Conservation (phyloP, 2,329 filamentous ascomycete genomes). For the Colletotrichum coccodes region DNA sequence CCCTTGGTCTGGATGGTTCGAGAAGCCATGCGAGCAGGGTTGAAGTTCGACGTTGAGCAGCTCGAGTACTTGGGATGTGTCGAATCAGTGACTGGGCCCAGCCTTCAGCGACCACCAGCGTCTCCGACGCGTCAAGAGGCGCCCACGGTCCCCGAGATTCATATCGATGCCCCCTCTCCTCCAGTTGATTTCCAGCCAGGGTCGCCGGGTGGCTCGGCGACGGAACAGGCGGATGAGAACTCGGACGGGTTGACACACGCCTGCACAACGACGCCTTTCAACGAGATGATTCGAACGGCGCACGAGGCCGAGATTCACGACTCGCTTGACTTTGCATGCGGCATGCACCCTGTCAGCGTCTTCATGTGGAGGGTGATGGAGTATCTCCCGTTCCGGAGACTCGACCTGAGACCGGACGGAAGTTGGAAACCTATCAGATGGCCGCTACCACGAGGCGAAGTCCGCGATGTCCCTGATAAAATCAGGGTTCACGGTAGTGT, state of each 20-base stretch:
- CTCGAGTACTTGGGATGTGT: constrained; percentile 73
- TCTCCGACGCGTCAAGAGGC: constrained; percentile 12
- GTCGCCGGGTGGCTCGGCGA: background rate
- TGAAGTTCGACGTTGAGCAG: constrained; percentile 76
- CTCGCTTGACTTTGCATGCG: constrained; percentile 72
- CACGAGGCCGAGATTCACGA: constrained; percentile 72
- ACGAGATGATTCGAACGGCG: constrained; percentile 67
- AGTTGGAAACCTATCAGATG: constrained; percentile 84
- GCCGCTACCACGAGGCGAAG: constrained; percentile 82
- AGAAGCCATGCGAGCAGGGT: constrained; percentile 69
- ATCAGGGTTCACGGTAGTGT: constrained; percentile 80
- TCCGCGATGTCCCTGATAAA: constrained; percentile 77
- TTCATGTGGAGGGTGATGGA: constrained; percentile 83
- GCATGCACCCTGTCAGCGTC: constrained; percentile 65
- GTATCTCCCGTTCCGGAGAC: constrained; percentile 81
- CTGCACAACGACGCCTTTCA: constrained; percentile 52
- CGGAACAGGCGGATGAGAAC: constrained; percentile 8
- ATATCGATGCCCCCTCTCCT: constrained; percentile 36
- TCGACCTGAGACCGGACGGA: constrained; percentile 79
- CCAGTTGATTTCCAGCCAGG: constrained; percentile 33
- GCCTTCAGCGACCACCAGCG: background rate
- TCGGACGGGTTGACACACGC: background rate
- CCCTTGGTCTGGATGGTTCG: constrained; percentile 78
- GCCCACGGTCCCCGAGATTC: constrained; percentile 43
- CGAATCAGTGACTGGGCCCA: constrained; percentile 38